Conservation (phyloP, 1,284 basidiomycete genomes). For the Austroboletus novae-zelandiae region DNA sequence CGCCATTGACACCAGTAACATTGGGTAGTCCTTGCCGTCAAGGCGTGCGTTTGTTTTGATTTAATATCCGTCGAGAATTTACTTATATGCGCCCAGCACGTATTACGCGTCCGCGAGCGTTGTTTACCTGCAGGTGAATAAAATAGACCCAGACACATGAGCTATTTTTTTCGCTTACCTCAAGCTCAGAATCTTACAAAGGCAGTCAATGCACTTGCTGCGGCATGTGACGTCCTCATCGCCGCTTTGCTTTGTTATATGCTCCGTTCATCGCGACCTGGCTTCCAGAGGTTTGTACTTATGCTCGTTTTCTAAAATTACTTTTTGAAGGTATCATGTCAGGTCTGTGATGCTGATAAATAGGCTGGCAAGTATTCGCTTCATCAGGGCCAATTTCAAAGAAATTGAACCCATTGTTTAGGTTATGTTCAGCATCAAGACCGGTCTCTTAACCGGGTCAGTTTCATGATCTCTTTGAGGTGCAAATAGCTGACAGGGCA, state of each 20-base stretch:
- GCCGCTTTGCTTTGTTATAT: constrained; percentile 47
- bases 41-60: constrained; percentile 37
- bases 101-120: constrained; percentile 42
- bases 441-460: constrained; percentile 7
- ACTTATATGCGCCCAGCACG: constrained; percentile 20
- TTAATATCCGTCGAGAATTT: neutral
- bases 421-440: constrained; percentile 41
- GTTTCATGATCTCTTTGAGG: neutral
- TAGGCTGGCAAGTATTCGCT: constrained; percentile 31
- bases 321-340: neutral
- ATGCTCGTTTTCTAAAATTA: too few relatives aligned
- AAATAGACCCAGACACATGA: neutral
- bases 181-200: neutral
- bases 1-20: constrained; percentile 4
- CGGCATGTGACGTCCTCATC: constrained; percentile 52
- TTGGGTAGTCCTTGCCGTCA: constrained; percentile 35
- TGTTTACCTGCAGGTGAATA: constrained; percentile 19
- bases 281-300: constrained; percentile 43
- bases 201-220: neutral
- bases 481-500: neutral
- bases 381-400: neutral
- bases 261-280: constrained; percentile 50
- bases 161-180: constrained; percentile 1
- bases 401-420: neutral
- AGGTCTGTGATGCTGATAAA: constrained; percentile 47